These are phyloP conservation scores for Penicillium sp. DNA, from an alignment of 2,329 filamentous ascomycete species.

Conservation along the genomic window DNA sequence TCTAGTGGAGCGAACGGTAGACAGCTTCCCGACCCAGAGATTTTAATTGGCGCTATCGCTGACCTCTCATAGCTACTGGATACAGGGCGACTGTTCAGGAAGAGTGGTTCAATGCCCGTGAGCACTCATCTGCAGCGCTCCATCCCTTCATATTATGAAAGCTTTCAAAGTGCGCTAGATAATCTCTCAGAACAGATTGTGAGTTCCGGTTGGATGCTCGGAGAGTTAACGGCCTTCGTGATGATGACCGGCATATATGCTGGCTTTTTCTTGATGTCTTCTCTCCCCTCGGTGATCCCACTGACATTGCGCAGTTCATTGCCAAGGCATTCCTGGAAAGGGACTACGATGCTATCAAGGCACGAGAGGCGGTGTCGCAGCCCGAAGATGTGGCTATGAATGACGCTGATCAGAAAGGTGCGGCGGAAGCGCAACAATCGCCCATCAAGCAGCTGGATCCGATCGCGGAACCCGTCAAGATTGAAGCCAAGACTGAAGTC, in stretches of 20 bases:
- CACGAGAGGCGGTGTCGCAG: constrained; percentile 28
- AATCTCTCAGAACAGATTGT: constrained; percentile 42
- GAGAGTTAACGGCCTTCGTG: not conserved
- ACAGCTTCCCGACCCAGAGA: constrained; percentile 6
- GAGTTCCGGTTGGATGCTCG: constrained; percentile 17
- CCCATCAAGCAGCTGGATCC: constrained; percentile 17
- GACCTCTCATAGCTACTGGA: constrained; percentile 37
- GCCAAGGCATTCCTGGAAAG: constrained; percentile 42
- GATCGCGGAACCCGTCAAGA: constrained; percentile 14
- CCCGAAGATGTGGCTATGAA: constrained; percentile 30
- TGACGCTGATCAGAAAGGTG: constrained; percentile 17
- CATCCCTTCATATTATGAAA: constrained; percentile 36
- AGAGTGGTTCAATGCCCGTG: constrained; percentile 32
- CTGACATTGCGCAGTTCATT: constrained; percentile 33
- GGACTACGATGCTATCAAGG: constrained; percentile 38
- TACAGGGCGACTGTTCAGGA: constrained; percentile 39
- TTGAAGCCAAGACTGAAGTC: constrained; percentile 15
- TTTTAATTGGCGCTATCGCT: constrained; percentile 5
- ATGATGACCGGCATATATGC: not conserved
- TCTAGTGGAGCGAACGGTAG: constrained; percentile 37
- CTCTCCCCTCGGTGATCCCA: not conserved
- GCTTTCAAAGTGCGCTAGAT: constrained; percentile 40
- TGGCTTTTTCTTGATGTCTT: constrained; percentile 1
- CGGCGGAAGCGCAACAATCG: constrained; percentile 14
- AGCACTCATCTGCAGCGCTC: constrained; percentile 35